Conservation (phyloP, 352 stramenopile species). For the Saprolegnia diclina region DNA sequence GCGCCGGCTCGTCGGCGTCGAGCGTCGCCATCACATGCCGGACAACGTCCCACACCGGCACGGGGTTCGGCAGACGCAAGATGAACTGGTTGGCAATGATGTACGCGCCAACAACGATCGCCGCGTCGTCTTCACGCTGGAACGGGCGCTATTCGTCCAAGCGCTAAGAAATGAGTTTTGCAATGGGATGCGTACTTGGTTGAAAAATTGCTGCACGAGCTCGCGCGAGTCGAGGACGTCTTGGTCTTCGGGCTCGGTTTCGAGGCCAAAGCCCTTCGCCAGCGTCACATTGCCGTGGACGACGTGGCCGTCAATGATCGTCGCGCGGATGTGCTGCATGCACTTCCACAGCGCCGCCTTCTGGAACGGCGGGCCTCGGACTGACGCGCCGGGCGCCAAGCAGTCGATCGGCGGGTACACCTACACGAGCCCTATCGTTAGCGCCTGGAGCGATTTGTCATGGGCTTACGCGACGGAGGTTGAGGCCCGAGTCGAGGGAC, state of each 20-base stretch:
- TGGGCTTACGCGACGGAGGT: conserved; percentile 36
- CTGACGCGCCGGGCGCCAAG: conserved; percentile 48
- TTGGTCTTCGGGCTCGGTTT: conserved; percentile 63
- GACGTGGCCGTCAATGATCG: conserved; percentile 55
- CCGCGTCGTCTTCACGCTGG: conserved; percentile 21
- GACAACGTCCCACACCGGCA: conserved; percentile 52
- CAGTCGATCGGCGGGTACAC: conserved; percentile 67
- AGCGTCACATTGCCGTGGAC: conserved; percentile 58
- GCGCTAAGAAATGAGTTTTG: neutral
- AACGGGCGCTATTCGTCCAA: conserved; percentile 11
- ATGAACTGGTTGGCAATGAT: conserved; percentile 52
- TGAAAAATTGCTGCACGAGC: conserved; percentile 73
- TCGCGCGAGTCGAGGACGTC: conserved; percentile 63
- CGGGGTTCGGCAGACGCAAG: conserved; percentile 36
- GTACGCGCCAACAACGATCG: conserved; percentile 52
- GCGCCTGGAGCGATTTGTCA: neutral
- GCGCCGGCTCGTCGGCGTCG: conserved; percentile 38
- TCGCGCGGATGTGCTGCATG: conserved; percentile 50
- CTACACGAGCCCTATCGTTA: neutral
- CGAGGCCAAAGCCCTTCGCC: conserved; percentile 55
- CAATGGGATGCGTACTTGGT: conserved; percentile 30
- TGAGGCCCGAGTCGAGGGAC: conserved; percentile 43
- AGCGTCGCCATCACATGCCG: conserved; percentile 34
- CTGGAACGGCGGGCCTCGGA: conserved; percentile 71
- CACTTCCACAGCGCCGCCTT: conserved; percentile 62